Base-by-base conservation (phyloP, 2,329 filamentous ascomycete species). In the Cercospora sp. region DNA sequence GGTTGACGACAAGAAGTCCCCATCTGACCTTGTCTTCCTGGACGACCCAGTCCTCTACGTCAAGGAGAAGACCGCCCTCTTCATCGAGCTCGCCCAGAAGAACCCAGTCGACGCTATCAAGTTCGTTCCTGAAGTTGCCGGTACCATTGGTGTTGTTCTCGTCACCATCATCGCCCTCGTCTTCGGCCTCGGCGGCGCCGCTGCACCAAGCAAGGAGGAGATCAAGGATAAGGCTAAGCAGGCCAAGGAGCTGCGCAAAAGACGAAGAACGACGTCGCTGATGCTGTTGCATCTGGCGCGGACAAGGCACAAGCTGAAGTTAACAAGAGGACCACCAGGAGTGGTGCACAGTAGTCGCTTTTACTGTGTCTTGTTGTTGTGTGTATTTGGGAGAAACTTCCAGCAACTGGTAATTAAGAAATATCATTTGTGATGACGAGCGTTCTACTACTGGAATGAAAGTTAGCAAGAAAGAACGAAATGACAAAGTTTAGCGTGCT, bases 1-100 rank as follows among this genome's bases (percentile, higher is more conserved):
- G 64, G 67, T 68, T 45, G 83, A 73, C 66, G 84, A 88, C 72
- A 88, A 88, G 79, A 88, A 89, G 82, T 90, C 89, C 62, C 90
- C 91, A 72, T 86, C 83, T 69, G 91, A 94, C 81, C 89, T 97
- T 73, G 90, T 88, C 81, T 98, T 99, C 90, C 83, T 88, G 77
- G 94, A 97, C 72, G 92, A 97, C 86, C 95, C 95, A 59, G 88
- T 97, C 75, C 84, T 84, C 74, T 99, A 91, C 82, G 81, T 97
- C 82, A 92, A 90, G 83, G 92, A 97, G 90, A 98, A 97, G 89
- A 81, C 96, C 70, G 90, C 96, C 75, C 89, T 96, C 71, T 99
- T 99, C 88, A 80, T 95, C 76, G 90, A 89, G 75, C 90, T 98
- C 77, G 91, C 89, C 80, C 88, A 92, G 85, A 87, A 88, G 76